Conservation (phyloP, 148 eudicot species). For the Salicornia ramosissima region DNA sequence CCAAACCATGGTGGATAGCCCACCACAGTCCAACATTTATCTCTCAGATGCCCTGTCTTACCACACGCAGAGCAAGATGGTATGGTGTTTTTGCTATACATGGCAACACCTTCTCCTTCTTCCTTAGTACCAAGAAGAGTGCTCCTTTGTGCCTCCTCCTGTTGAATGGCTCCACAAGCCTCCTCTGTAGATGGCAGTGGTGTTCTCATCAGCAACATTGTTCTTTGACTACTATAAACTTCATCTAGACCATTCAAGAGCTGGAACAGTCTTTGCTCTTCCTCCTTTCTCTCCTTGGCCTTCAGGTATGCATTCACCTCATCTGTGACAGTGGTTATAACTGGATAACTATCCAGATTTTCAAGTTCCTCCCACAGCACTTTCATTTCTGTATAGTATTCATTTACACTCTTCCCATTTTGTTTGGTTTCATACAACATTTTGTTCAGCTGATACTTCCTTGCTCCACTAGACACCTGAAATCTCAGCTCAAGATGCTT, state of each 20-base stretch:
- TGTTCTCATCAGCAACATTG: not conserved
- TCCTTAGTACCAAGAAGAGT: not conserved
- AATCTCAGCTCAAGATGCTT: not conserved
- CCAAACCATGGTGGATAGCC: not conserved
- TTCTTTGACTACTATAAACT: not conserved
- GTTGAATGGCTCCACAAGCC: not conserved
- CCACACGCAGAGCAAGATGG: too few relatives aligned
- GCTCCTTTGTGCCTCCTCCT: not conserved
- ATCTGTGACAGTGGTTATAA: not conserved
- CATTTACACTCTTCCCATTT: not conserved
- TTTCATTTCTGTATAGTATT: not conserved
- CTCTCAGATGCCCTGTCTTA: not conserved
- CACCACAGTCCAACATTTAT: not conserved
- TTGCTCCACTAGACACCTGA: not conserved
- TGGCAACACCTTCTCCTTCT: not conserved
- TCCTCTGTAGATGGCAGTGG: not conserved
- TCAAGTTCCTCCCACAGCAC: not conserved
- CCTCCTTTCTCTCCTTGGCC: not conserved
- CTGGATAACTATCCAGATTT: not conserved
- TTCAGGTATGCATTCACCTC: not conserved
- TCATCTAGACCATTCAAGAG: not conserved
- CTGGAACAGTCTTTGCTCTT: not conserved
- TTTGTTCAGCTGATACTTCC: slow-evolving; percentile 1
- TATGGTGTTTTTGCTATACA: not conserved
- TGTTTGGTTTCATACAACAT: too few relatives aligned